Base-by-base conservation (phyloP, 139 green algal genomes). In the Coelastrella sp. region DNA sequence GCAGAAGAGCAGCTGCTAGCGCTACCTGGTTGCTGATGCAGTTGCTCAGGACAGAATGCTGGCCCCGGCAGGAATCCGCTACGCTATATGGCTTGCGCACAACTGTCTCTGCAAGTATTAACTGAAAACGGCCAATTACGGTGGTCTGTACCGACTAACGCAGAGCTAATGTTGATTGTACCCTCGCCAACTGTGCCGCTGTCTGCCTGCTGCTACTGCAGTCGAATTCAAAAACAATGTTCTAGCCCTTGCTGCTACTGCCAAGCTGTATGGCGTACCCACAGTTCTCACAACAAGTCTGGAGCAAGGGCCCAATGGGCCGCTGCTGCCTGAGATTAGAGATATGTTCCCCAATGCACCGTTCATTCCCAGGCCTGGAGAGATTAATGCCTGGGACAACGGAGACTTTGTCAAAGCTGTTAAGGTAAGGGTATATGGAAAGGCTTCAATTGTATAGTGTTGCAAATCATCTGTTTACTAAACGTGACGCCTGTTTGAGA, bases 311-410 rank as follows among this genome's bases (percentile, higher is more conserved):
- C 86, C 86, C 59, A 90, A 90, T 20, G 86, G 86, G 7, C 86
- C 86, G 2, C 11, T 90, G 58, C 22, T 90, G 86, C 86, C 86
- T 54, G 86, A 90, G 75, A n/a, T 90, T 4, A 20, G 23, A 3
- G 74, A 59, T 3, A 90, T 90, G 58, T 68, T 90, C 19, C 86
- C 86, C n/a, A 76, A 90, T 13, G 75, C 86, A 16, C 56, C 86
- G 3, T 7, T 66, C 11, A 90, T 90, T 16, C 14, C n/a, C 2
- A n/a, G 86, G 11, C 74, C 86, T 4, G 86, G 86, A 54, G 74
- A 90, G 74, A 90, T 90, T 74, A 90, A 90, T 73, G 86, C 86
- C n/a, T 90, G 86, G 86, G 86, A 90, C 86, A 85, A 85, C 58
- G 73, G 58, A 6, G 86, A 90, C 23, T 90, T 90, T 56, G 75